Evolutionary conservation across 176 grass and related monocot genomes (phyloP).

Genomic region (Neostapfia colusana): DNA sequence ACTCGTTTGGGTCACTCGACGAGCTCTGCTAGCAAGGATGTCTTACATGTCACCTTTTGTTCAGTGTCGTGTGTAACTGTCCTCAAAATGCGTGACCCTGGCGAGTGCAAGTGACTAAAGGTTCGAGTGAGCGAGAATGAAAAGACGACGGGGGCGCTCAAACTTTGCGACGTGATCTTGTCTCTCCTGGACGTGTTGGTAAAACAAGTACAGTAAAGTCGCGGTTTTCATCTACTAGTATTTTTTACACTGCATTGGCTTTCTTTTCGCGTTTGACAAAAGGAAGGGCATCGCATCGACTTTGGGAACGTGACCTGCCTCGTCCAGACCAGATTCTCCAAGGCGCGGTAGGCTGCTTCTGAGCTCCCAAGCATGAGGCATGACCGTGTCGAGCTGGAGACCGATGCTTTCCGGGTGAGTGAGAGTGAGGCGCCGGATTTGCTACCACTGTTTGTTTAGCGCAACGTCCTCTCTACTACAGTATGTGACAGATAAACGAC

Average conservation of each 20-base stretch:
- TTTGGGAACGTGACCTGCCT: neutral
- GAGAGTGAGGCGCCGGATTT: neutral
- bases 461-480: too few species aligned
- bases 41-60: neutral
- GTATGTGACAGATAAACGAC: too few species aligned
- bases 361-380: neutral
- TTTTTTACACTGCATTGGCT: neutral
- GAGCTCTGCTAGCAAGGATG: neutral
- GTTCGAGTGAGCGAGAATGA: neutral
- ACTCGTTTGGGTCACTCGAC: neutral
- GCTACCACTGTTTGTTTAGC: neutral
- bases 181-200: neutral
- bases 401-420: too few species aligned
- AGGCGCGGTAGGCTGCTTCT: neutral
- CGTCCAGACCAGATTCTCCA: slow-evolving; percentile 11
- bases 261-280: slow-evolving; percentile 2
- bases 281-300: neutral
- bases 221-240: neutral
- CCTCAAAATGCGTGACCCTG: slow-evolving; percentile 44
- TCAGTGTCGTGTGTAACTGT: neutral
- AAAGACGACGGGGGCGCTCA: neutral
- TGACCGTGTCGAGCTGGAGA: too few species aligned
- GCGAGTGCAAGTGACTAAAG: slow-evolving; percentile 14
- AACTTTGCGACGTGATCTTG: slow-evolving; percentile 34
- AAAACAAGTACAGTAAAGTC: slow-evolving; percentile 2